Base-by-base conservation (phyloP, 805 yeast species). In the Wickerhamiella azymoides region DNA sequence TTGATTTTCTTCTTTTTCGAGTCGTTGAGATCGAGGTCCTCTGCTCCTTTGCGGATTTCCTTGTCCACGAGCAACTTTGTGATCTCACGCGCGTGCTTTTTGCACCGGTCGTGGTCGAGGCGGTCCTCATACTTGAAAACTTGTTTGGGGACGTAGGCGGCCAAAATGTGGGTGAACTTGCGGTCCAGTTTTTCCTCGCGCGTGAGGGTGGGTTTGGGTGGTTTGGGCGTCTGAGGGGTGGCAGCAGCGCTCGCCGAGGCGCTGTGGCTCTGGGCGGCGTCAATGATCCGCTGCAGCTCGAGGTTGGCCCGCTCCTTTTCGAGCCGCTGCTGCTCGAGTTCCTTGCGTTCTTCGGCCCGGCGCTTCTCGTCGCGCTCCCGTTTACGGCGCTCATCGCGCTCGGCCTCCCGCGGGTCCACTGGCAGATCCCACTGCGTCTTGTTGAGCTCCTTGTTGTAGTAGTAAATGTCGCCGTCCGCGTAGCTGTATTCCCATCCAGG, bases 61-160 rank as follows among this genome's bases (percentile, higher is more conserved):
- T 89, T 92, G 4, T 71, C 69, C 0, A 78, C 74, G 38, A 92
- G 65, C 0, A 68, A 63, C 51, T 77, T 73, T 5, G 80, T 85
- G 47, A 89, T 76, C 42, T 86, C 95, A 49, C 76, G 73, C 2
- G 95, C 84, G 62, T 86, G 80, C 33, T 71, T 71, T 62, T 88
- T 89, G 43, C 84, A 57, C 47, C 76, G 70, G 4, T 82, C 94
- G 48, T 76, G 77, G 4, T 85, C 86, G 18, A 89, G 67, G 45
- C 76, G 78, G 2, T 67, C 58, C 52, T 76, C 80, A 60, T 80
- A 76, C 52, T 74, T 75, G 52, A 77, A 77, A 46, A 88, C 68
- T 57, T 82, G 62, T 55, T 86, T 85, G 9, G 96, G 96, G 10
- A 89, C 82, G 53, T 75, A 68, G 13, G 70, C 63, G 1, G 96